These are phyloP conservation scores for Paecilomyces variotii DNA, from an alignment of 2,329 filamentous ascomycete species.

Conservation along the genomic window DNA sequence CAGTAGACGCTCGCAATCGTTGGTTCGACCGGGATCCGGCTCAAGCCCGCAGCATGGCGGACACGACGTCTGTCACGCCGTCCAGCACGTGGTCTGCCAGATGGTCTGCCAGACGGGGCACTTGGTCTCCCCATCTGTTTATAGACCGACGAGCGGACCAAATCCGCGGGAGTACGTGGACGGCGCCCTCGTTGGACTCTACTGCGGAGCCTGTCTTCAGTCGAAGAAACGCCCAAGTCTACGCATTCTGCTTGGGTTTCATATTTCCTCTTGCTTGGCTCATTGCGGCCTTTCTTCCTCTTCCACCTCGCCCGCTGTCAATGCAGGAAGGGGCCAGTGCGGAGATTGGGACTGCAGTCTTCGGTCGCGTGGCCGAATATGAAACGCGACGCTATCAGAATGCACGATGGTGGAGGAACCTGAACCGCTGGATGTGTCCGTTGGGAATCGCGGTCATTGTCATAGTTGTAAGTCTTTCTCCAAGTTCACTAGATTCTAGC, in stretches of 20 bases:
- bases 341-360: slow-evolving; percentile 33
- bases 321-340: slow-evolving; percentile 44
- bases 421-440: slow-evolving; percentile 55
- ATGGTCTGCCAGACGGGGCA: slow-evolving; percentile 22
- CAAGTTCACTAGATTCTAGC: not conserved
- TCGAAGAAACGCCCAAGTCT: slow-evolving; percentile 64
- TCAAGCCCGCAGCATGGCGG: not conserved
- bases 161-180: slow-evolving; percentile 53
- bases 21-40: slow-evolving; percentile 23
- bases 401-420: slow-evolving; percentile 56
- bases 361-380: slow-evolving; percentile 35
- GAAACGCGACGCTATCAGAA: slow-evolving; percentile 48
- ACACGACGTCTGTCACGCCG: not conserved
- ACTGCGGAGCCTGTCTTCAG: slow-evolving; percentile 55
- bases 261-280: slow-evolving; percentile 75
- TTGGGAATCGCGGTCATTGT: slow-evolving; percentile 49
- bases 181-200: slow-evolving; percentile 63
- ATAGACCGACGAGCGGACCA: slow-evolving; percentile 53
- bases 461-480: slow-evolving; percentile 41
- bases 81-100: slow-evolving; percentile 4
- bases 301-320: slow-evolving; percentile 52
- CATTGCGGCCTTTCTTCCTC: slow-evolving; percentile 64
- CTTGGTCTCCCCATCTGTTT: slow-evolving; percentile 68
- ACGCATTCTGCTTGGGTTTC: slow-evolving; percentile 69
- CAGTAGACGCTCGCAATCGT: slow-evolving; percentile 35